These are phyloP conservation scores for Xylaria grammica DNA, from an alignment of 495 filamentous ascomycete species.

Conservation along the genomic window DNA sequence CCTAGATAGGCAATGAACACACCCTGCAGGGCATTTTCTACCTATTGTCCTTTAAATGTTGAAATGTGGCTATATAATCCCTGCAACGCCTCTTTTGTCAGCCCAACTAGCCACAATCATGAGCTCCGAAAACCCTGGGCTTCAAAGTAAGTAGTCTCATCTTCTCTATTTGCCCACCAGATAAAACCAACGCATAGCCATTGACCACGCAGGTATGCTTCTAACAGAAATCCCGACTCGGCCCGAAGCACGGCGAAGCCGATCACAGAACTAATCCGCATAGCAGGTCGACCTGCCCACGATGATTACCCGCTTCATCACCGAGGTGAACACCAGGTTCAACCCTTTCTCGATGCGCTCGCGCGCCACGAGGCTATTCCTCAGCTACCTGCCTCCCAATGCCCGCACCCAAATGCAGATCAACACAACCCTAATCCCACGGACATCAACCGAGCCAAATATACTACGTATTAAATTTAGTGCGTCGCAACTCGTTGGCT, in stretches of 20 bases:
- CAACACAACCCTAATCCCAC: constrained; percentile 76
- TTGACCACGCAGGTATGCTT: constrained; percentile 5
- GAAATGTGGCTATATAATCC: not conserved
- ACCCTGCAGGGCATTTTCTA: no score
- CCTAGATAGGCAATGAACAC: not conserved
- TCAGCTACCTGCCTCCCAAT: constrained; percentile 82
- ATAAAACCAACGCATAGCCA: not conserved
- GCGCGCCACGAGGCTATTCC: constrained; percentile 83
- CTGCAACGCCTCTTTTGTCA: constrained; percentile 7
- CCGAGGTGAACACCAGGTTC: constrained; percentile 81
- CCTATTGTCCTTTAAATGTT: not conserved
- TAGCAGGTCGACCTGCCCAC: constrained; percentile 32
- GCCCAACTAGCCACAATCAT: constrained; percentile 12
- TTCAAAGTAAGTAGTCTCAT: not conserved
- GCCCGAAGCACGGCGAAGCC: not conserved
- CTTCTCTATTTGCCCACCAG: not conserved
- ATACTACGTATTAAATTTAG: constrained; percentile 80
- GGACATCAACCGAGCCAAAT: constrained; percentile 64
- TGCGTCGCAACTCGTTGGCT: constrained; percentile 47
- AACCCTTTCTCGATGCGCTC: constrained; percentile 83
- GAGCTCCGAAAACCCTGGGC: constrained; percentile 21
- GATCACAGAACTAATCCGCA: not conserved
- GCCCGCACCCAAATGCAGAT: constrained; percentile 77
- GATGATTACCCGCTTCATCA: constrained; percentile 91
- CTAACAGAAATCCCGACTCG: not conserved